These are phyloP conservation scores for Zymoseptoria tritici DNA, from an alignment of 2,329 filamentous ascomycete species.

Conservation along the genomic window DNA sequence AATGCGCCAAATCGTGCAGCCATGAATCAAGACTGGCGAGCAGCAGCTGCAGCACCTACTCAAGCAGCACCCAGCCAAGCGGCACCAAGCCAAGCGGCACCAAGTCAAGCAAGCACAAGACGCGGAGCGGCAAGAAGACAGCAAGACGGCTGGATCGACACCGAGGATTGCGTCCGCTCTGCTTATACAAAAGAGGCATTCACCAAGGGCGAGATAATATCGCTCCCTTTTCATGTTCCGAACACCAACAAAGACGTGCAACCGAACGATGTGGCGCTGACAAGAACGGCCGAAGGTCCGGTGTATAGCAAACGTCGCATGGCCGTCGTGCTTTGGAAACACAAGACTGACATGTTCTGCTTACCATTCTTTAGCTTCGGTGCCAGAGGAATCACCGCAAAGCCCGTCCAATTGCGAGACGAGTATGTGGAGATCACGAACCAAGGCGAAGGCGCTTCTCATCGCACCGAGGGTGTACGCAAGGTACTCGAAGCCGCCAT, in stretches of 20 bases:
- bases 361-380: slow-evolving; percentile 3
- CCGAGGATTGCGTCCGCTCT: neutral
- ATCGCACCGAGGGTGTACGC: no score
- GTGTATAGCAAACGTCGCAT: slow-evolving; percentile 6
- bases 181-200: neutral
- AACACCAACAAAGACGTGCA: slow-evolving; percentile 7
- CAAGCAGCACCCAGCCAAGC: no score
- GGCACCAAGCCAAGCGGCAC: no score
- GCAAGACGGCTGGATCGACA: no score
- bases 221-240: slow-evolving; percentile 11
- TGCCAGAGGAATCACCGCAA: neutral
- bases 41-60: no score
- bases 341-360: slow-evolving; percentile 4
- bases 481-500: no score
- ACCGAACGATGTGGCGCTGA: neutral
- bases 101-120: no score
- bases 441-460: no score
- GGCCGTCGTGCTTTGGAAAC: slow-evolving; percentile 3
- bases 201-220: slow-evolving; percentile 11
- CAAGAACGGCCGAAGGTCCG: neutral
- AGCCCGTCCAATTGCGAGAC: neutral
- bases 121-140: no score
- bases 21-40: no score
- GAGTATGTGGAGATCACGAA: neutral
- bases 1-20: no score